Conservation (phyloP, 2,329 filamentous ascomycete species). For the Ophiostoma australiae region DNA sequence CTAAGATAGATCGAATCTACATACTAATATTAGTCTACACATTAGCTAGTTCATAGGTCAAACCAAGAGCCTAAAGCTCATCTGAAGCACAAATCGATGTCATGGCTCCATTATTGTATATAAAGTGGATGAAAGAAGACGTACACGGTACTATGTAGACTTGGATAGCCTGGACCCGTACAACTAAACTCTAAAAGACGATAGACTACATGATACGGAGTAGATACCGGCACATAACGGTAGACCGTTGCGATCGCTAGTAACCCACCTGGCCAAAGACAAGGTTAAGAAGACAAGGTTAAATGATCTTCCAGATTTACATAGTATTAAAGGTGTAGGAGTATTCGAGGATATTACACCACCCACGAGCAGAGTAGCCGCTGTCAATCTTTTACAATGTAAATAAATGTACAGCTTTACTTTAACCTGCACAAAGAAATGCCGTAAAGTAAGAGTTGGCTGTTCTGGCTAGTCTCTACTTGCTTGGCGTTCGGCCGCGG, state of each 20-base stretch:
- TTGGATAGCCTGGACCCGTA: background rate
- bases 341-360: background rate
- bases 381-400: background rate
- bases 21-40: no score
- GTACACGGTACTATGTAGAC: background rate
- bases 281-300: background rate
- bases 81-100: background rate
- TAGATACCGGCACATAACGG: background rate
- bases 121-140: background rate
- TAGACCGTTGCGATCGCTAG: background rate
- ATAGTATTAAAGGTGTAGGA: no score
- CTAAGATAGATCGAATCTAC: no score
- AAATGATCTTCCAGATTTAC: background rate
- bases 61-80: background rate
- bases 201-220: background rate
- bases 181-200: background rate
- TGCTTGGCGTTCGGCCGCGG: background rate
- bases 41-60: background rate
- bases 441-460: background rate
- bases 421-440: background rate
- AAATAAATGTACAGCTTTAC: background rate
- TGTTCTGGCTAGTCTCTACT: background rate
- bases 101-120: background rate
- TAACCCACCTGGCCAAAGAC: background rate
- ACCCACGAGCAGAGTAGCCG: background rate